These are phyloP conservation scores for Penicillium hordei DNA, from an alignment of 2,329 filamentous ascomycete species.

Conservation along the genomic window DNA sequence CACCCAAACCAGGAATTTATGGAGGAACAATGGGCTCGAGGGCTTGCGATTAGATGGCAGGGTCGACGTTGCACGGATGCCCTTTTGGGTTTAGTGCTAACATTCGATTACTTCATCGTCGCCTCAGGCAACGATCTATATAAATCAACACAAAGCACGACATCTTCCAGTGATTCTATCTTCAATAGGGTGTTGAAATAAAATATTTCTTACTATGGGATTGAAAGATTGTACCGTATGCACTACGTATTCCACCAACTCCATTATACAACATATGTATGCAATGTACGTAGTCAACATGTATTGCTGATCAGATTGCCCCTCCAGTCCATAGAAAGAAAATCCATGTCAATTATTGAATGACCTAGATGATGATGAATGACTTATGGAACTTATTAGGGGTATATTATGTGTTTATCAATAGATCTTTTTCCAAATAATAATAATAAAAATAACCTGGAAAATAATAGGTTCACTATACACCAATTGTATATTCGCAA, in stretches of 20 bases:
- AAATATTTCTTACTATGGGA: no score
- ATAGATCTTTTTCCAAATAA: no score
- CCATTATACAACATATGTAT: no score
- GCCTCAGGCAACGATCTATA: conserved; percentile 6
- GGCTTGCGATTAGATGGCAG: conserved; percentile 14
- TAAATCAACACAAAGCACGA: background rate
- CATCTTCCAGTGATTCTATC: background rate
- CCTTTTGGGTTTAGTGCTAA: conserved; percentile 20
- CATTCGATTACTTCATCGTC: conserved; percentile 12
- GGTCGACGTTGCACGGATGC: conserved; percentile 18
- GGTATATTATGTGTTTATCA: no score
- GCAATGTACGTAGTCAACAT: background rate
- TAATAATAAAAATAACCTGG: no score
- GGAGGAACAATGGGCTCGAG: conserved; percentile 6
- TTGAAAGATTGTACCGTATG: background rate
- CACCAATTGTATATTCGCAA: no score
- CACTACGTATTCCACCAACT: background rate
- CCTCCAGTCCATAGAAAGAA: background rate
- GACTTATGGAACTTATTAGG: background rate
- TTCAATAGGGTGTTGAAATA: background rate
- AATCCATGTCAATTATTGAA: background rate
- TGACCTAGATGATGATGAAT: background rate
- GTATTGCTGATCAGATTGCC: background rate
- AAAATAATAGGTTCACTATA: no score
- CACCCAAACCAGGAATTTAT: conserved; percentile 10